These are phyloP conservation scores for Rhynchosporium graminicola DNA, from an alignment of 2,329 filamentous ascomycete genomes.

Conservation along the genomic window DNA sequence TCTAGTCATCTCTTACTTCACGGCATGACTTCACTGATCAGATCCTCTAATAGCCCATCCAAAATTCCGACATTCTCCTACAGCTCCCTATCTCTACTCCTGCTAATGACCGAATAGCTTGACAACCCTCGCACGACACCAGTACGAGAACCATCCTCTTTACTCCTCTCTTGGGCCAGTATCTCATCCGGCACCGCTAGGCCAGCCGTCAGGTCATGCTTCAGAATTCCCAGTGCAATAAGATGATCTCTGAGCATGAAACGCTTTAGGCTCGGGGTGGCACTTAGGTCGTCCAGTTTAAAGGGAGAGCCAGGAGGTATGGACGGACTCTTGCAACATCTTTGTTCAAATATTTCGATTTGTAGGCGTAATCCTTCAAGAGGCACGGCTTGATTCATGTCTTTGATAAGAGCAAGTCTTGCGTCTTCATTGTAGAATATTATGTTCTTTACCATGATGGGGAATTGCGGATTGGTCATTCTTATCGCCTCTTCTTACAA, in stretches of 20 bases:
- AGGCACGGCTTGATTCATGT: constrained; percentile 19
- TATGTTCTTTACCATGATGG: constrained; percentile 17
- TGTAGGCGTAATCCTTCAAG: constrained; percentile 21
- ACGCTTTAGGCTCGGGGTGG: constrained; percentile 21
- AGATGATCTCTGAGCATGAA: constrained; percentile 32
- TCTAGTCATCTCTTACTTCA: background rate
- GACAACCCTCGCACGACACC: constrained; percentile 28
- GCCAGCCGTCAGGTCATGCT: constrained; percentile 25
- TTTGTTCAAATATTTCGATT: background rate
- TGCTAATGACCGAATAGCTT: constrained; percentile 23
- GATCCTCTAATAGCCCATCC: constrained; percentile 20
- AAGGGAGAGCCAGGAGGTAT: constrained; percentile 27
- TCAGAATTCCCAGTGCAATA: constrained; percentile 28
- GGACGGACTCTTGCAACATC: constrained; percentile 26
- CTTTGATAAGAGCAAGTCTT: constrained; percentile 17
- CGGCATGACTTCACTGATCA: constrained; percentile 18
- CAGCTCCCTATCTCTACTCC: constrained; percentile 7
- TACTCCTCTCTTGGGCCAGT: constrained; percentile 22
- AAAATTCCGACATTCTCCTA: constrained; percentile 12
- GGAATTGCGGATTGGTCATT: constrained; percentile 1
- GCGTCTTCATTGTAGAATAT: constrained; percentile 1
- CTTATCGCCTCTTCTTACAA: no score
- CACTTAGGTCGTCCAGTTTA: constrained; percentile 14
- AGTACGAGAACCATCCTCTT: constrained; percentile 20
- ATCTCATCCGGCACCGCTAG: constrained; percentile 29